These are phyloP conservation scores for Colletotrichum endophyticum DNA, from an alignment of 2,329 filamentous ascomycete genomes.

Conservation along the genomic window DNA sequence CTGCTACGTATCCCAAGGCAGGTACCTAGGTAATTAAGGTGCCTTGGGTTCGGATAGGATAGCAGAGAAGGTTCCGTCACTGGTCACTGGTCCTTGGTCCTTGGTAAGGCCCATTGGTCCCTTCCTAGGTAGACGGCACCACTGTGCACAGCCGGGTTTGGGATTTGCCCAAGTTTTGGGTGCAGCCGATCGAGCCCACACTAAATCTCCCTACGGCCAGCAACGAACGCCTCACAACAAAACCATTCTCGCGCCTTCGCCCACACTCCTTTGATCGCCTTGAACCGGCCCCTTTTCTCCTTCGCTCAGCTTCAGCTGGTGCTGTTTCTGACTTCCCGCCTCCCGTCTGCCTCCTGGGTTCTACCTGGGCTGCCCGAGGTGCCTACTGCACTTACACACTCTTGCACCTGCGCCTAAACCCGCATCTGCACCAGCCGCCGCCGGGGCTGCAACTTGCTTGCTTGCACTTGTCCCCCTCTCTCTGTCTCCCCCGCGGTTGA, in stretches of 20 bases:
- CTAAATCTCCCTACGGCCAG: slow-evolving; percentile 23
- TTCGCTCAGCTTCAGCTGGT: neutral
- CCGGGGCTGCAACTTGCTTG: neutral
- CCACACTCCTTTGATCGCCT: slow-evolving; percentile 17
- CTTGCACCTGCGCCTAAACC: neutral
- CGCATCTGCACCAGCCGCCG: neutral
- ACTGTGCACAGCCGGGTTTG: slow-evolving; percentile 4
- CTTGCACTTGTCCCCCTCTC: neutral
- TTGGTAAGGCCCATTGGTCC: neutral
- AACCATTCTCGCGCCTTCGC: slow-evolving; percentile 13
- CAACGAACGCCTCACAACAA: slow-evolving; percentile 15
- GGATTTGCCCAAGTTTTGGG: slow-evolving; percentile 13
- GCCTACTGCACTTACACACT: neutral
- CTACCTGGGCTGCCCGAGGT: neutral
- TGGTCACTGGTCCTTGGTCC: neutral
- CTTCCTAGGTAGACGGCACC: neutral
- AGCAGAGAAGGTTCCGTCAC: neutral
- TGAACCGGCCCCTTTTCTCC: slow-evolving; percentile 9
- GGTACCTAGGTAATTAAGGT: neutral
- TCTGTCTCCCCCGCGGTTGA: neutral
- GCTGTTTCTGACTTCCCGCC: neutral
- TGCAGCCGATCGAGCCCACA: slow-evolving; percentile 21
- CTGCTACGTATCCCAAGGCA: neutral
- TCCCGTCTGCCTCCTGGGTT: neutral
- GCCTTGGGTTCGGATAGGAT: neutral